phyloP scores from a whole-genome alignment of 2,329 filamentous ascomycete genomes.

The Aureobasidium namibiae region DNA sequence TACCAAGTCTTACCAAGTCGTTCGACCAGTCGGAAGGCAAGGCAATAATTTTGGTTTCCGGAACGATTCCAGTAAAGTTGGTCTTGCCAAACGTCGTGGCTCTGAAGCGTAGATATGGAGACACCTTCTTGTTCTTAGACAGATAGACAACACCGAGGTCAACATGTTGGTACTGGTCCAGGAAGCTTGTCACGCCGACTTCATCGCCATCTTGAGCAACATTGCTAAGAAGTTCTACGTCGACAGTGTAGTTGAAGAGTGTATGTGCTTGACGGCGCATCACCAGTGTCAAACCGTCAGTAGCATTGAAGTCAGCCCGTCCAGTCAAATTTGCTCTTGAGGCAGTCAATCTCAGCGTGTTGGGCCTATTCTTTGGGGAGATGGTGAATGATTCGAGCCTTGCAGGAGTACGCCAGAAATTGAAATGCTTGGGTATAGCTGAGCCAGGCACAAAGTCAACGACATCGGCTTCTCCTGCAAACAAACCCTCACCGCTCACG shows the following conservation, averaged over 20 bases:
- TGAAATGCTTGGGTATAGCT: conserved; percentile 45
- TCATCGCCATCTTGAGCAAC: conserved; percentile 33
- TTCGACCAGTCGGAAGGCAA: conserved; percentile 34
- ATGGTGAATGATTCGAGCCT: conserved; percentile 32
- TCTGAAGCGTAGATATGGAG: conserved; percentile 38
- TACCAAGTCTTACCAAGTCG: conserved; percentile 30
- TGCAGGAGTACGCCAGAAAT: conserved; percentile 47
- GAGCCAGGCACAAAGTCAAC: conserved; percentile 40
- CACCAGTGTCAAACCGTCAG: conserved; percentile 44
- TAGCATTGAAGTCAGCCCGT: conserved; percentile 40
- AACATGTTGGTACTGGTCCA: conserved; percentile 46
- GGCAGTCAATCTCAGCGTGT: conserved; percentile 41
- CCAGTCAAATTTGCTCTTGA: conserved; percentile 46
- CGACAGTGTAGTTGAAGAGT: conserved; percentile 43
- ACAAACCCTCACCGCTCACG: conserved; percentile 35
- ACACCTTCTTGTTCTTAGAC: conserved; percentile 11
- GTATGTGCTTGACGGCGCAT: conserved; percentile 48
- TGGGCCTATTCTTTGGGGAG: conserved; percentile 35
- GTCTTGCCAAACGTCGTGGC: conserved; percentile 21
- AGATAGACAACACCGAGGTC: conserved; percentile 32
- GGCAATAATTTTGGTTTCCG: conserved; percentile 28
- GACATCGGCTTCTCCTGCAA: conserved; percentile 35
- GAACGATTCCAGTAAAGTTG: conserved; percentile 34
- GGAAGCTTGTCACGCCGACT: conserved; percentile 45
- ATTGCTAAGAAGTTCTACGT: conserved; percentile 37